Base-by-base conservation (phyloP, 352 stramenopile species). In the Pythium rhizo-oryzae region DNA sequence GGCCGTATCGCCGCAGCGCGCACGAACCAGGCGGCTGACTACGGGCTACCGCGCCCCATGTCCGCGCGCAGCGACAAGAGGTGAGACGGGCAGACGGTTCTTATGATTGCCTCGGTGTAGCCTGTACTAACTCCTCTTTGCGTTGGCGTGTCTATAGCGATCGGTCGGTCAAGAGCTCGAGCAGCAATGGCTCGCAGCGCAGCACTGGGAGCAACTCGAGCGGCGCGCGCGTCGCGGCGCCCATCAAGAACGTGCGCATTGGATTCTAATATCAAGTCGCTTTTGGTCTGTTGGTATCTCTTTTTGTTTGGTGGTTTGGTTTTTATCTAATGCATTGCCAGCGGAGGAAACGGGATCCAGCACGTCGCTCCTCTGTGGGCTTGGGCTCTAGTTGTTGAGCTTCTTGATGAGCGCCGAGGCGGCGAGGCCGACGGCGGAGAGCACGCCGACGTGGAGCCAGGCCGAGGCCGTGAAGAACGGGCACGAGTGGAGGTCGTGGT, bases 401-500 rank as follows among this genome's bases (percentile, higher is more conserved):
- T 90, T 90, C 77, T 91, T 91, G 44, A 75, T 64, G 23, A 81
- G 63, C 9, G 78, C 58, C 30, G 77, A 75, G 61, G 73, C 70
- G 12, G 80, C 80, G 54, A 91, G 69, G 41, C 80, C 81, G 18
- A 93, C 62, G 11, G 78, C 72, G 24, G 82, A 80, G 62, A 93
- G 78, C 15, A 80, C 83, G 33, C 75, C 80, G 33, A 93, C 77
- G 72, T 93, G 85, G 71, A 93, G 76, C 85, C 85, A 93, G 53
- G 82, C 82, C 52, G 85, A 93, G 51, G 81, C 73, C 64, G 81
- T 87, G 76, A 91, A 93, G 72, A 94, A 92, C 25, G 84, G 86
- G 71, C 84, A 92, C 43, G 80, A 81, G 46, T 65, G 80, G 51
- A 92, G 70, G 65, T 89, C 86, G 72, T 92, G 82, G 80, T 94